Evolutionary conservation across 441 rosid genomes (phyloP).

Genomic region (Breynia disticha): DNA sequence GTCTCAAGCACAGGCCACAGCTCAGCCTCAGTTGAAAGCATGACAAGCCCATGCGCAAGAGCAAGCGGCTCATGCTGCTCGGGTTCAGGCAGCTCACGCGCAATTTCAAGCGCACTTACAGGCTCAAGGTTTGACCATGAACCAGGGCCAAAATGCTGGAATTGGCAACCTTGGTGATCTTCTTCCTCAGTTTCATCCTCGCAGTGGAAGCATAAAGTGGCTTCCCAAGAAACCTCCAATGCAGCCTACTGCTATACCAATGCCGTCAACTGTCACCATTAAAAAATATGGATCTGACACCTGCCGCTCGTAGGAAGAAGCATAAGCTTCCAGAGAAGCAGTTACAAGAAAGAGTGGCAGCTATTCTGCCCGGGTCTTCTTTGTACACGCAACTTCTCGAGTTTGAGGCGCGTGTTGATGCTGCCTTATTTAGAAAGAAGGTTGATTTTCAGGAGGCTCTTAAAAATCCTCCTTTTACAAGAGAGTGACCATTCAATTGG

Average conservation of each 20-base stretch:
- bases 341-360: conserved; percentile 54
- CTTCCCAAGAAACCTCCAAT: conserved; percentile 48
- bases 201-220: conserved; percentile 40
- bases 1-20: conserved; percentile 70
- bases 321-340: conserved; percentile 51
- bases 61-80: conserved; percentile 35
- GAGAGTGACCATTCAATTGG: conserved; percentile 61
- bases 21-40: conserved; percentile 45
- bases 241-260: conserved; percentile 38
- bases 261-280: conserved; percentile 26
- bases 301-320: conserved; percentile 46
- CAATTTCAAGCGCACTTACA: conserved; percentile 76
- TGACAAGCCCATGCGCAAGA: too few species aligned
- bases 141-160: conserved; percentile 53
- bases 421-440: conserved; percentile 55
- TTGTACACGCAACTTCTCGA: conserved; percentile 62
- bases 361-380: conserved; percentile 51
- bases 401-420: conserved; percentile 56
- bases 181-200: conserved; percentile 51
- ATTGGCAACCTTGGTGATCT: conserved; percentile 52
- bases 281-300: conserved; percentile 64
- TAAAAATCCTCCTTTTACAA: conserved; percentile 55
- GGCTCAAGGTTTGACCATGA: conserved; percentile 55
- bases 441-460: conserved; percentile 48
- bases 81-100: conserved; percentile 53